These are phyloP conservation scores for Periconia digitata DNA, from an alignment of 2,329 filamentous ascomycete genomes.

Conservation along the genomic window DNA sequence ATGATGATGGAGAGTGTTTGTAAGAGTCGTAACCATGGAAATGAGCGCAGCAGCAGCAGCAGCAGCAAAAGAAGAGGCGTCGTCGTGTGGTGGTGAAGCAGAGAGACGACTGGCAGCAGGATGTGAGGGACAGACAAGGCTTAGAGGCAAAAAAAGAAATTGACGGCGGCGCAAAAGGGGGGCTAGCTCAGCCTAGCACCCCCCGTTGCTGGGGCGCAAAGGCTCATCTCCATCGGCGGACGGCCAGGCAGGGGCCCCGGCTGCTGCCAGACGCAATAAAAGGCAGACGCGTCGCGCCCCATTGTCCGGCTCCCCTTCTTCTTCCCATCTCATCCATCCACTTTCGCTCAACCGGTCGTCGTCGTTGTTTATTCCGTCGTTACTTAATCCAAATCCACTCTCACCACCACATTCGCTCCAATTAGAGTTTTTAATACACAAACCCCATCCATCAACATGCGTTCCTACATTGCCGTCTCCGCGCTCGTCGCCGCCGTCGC, in stretches of 20 bases:
- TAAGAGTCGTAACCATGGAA: too few relatives aligned
- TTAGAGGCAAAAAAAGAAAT: too few relatives aligned
- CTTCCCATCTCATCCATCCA: neutral
- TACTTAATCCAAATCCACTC: slow-evolving; percentile 1
- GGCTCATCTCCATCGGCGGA: too few relatives aligned
- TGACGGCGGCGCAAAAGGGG: too few relatives aligned
- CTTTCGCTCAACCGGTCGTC: neutral
- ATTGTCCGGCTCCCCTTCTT: neutral
- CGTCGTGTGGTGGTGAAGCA: too few relatives aligned
- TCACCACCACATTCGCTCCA: slow-evolving; percentile 6
- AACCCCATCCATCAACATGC: slow-evolving; percentile 27
- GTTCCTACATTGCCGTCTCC: slow-evolving; percentile 32
- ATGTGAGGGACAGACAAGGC: too few relatives aligned
- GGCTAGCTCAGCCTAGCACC: too few relatives aligned
- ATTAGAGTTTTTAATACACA: slow-evolving; percentile 6
- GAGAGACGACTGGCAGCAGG: too few relatives aligned
- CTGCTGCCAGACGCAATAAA: neutral
- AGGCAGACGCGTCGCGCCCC: neutral
- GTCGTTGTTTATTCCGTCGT: neutral
- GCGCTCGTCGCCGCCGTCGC: slow-evolving; percentile 32
- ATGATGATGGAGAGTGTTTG: too few relatives aligned
- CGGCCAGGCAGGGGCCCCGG: neutral
- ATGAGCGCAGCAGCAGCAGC: too few relatives aligned
- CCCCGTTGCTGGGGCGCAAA: too few relatives aligned
- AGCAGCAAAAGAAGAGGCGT: too few relatives aligned